These are phyloP conservation scores for Daldinia sp. DNA, from an alignment of 2,329 filamentous ascomycete genomes.

Conservation along the genomic window DNA sequence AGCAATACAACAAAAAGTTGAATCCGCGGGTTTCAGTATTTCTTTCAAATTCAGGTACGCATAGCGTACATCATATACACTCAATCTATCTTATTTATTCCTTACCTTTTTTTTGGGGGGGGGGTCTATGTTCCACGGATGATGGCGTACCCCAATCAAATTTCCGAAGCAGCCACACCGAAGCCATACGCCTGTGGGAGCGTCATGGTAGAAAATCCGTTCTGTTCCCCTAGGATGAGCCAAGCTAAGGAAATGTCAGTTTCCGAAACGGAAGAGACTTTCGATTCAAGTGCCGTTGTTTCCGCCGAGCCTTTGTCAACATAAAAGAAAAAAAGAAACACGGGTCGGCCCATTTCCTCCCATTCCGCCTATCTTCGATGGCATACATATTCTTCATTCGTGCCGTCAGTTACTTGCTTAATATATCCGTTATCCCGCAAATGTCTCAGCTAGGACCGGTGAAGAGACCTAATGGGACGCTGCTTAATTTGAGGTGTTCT, in stretches of 20 bases:
- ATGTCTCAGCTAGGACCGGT: not conserved
- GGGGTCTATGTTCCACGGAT: not conserved
- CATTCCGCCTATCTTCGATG: not conserved
- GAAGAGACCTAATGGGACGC: not conserved
- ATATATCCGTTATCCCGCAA: not conserved
- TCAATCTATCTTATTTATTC: not conserved
- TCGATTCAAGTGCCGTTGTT: not conserved
- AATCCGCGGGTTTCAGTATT: not conserved
- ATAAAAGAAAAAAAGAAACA: no score
- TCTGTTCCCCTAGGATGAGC: not conserved
- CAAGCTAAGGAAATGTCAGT: conserved; percentile 14
- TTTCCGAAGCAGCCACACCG: conserved; percentile 28
- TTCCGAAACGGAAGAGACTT: not conserved
- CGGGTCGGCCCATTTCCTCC: not conserved
- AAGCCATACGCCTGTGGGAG: not conserved
- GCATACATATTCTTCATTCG: not conserved
- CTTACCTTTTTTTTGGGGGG: not conserved
- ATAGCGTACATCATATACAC: not conserved
- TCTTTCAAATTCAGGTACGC: not conserved
- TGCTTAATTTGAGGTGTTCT: not conserved
- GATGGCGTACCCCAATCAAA: conserved; percentile 26
- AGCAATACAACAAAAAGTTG: not conserved
- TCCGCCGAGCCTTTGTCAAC: not conserved
- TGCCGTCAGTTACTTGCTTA: not conserved
- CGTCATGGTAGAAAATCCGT: not conserved